Percentiles rank a stretch among this genome's conserved stretches.
These are phyloP conservation scores for Mycothermus thermophilus DNA, from an alignment of 495 filamentous ascomycete genomes.

Conservation along the genomic window DNA sequence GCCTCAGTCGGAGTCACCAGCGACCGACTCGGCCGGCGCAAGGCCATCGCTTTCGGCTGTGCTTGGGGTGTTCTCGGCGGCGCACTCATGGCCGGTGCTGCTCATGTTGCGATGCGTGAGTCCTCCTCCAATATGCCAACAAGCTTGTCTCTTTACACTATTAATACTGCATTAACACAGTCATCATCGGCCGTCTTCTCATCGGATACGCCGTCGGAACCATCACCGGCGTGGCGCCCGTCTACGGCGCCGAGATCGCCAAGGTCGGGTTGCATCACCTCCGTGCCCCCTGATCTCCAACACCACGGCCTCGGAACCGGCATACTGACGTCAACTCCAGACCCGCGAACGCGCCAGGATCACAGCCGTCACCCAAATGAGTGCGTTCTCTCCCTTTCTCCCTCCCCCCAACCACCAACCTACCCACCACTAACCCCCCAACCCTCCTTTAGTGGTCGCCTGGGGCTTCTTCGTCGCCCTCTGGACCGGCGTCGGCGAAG, in stretches of 20 bases:
- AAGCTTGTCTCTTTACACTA: neutral
- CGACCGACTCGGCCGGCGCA: constrained; percentile 32
- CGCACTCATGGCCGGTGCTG: constrained; percentile 37
- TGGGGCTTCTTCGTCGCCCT: constrained; percentile 37
- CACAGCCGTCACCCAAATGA: constrained; percentile 30
- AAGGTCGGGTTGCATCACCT: constrained; percentile 26
- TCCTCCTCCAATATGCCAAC: neutral
- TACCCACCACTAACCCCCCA: neutral
- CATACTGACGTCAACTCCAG: too few species aligned
- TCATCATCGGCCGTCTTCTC: constrained; percentile 39
- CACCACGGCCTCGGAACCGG: too few species aligned
- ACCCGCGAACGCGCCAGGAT: constrained; percentile 36
- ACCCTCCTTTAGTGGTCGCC: constrained; percentile 29
- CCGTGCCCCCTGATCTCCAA: too few species aligned
- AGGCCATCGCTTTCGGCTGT: constrained; percentile 35
- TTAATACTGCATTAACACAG: constrained; percentile 2
- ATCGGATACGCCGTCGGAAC: constrained; percentile 38
- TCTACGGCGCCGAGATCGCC: constrained; percentile 24
- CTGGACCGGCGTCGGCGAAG: constrained; percentile 29
- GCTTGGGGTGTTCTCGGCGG: constrained; percentile 33
- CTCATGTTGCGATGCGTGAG: constrained; percentile 35
- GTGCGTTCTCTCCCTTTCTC: too few species aligned
- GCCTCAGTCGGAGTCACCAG: constrained; percentile 32
- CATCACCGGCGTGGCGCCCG: constrained; percentile 37
- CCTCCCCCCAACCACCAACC: neutral